Base-by-base conservation (phyloP, 805 yeast genomes). In the Saccharomyces kudriavzevii region DNA sequence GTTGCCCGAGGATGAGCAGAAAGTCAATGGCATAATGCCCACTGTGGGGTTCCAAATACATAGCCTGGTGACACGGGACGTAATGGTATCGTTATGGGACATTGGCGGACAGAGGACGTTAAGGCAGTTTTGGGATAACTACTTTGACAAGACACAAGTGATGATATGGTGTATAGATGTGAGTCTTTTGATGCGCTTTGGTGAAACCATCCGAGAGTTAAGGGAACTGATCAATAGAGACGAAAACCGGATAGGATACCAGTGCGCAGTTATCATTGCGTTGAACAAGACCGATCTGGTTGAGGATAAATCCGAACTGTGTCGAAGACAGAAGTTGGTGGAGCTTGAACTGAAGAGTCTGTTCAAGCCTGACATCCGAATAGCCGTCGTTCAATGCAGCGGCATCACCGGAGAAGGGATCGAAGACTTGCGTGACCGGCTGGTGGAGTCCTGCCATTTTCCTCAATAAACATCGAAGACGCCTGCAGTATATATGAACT, bases 51-150 rank as follows among this genome's bases (percentile, higher is more conserved):
- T 91, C 69, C 85, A 82, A 60, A 92, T 91, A 57, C 77, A 80
- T 49, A 81, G 91, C 1, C 62, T 87, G 1, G 62, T 67, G 0
- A 70, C 74, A 57, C 56, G 68, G 1, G 76, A 72, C 2, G 77
- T 69, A 59, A 76, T 75, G 20, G 64, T 86, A 50, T 84, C 84
- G 58, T 66, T 85, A 29, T 86, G 96, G 98, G 96, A 89, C 64
- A 83, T 91, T 11, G 98, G 98, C 4, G 98, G 98, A 1, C 98
- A 91, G 68, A 71, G 77, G 47, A 79, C 92, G 1, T 73, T 91
- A 45, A 73, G 98, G 48, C 83, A 91, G 17, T 90, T 90, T 75
- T 91, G 98, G 98, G 83, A 87, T 61, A 92, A 91, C 70, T 91
- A 92, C 68, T 91, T 87, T 64, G 97, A 90, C 58, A 82, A 81